Percentiles rank a stretch among this genome's conserved stretches.
Conservation (phyloP, 2,329 filamentous ascomycete species). For the Cladophialophora bantiana region DNA sequence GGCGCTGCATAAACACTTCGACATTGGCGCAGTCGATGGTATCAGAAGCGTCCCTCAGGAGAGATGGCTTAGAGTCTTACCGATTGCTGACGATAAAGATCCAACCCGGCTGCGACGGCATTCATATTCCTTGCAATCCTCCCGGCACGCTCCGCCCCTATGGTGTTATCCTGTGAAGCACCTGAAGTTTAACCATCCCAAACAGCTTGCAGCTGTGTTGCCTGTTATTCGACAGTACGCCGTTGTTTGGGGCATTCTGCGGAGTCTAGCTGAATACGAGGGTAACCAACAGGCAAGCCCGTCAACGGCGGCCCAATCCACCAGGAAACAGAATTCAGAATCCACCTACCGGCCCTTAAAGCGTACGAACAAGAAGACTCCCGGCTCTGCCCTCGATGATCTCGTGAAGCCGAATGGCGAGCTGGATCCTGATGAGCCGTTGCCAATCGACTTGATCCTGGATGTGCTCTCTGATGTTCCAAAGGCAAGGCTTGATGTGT, state of each 20-base stretch:
- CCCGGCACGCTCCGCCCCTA: slow-evolving; percentile 43
- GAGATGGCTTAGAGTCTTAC: slow-evolving; percentile 46
- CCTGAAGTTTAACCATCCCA: slow-evolving; percentile 54
- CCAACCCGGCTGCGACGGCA: slow-evolving; percentile 46
- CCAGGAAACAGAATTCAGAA: slow-evolving; percentile 39
- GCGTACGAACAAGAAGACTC: slow-evolving; percentile 52
- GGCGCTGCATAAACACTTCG: slow-evolving; percentile 26
- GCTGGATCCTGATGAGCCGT: slow-evolving; percentile 11
- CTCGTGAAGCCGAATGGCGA: slow-evolving; percentile 51
- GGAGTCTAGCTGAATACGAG: slow-evolving; percentile 45
- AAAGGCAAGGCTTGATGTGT: slow-evolving; percentile 34
- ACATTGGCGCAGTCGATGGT: slow-evolving; percentile 23
- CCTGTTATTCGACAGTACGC: slow-evolving; percentile 56
- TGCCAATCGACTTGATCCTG: slow-evolving; percentile 36
- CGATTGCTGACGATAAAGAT: slow-evolving; percentile 44
- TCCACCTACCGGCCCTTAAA: slow-evolving; percentile 17
- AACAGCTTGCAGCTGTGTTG: slow-evolving; percentile 53
- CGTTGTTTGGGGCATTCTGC: slow-evolving; percentile 50
- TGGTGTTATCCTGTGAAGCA: slow-evolving; percentile 46
- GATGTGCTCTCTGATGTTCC: slow-evolving; percentile 35
- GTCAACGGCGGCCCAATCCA: slow-evolving; percentile 34
- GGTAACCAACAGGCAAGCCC: slow-evolving; percentile 24
- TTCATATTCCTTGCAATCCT: slow-evolving; percentile 53
- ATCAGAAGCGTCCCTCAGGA: slow-evolving; percentile 43
- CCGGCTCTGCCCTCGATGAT: slow-evolving; percentile 61